Base-by-base conservation (phyloP, 495 filamentous ascomycete species). In the Penicillium fimorum region DNA sequence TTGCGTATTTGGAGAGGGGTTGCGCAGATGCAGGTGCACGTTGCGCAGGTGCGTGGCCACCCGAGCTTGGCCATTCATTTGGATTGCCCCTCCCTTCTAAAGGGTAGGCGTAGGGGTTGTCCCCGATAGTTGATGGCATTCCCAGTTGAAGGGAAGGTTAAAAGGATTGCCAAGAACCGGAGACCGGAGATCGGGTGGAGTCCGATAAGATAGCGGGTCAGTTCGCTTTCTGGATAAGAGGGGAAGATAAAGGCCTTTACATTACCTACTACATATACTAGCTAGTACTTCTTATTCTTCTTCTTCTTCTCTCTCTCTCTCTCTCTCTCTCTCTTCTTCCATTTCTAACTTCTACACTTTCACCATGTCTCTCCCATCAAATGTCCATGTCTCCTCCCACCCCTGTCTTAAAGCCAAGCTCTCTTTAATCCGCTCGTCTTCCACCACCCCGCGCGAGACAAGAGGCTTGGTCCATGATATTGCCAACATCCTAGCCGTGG, bases 361-460 rank as follows among this genome's bases (percentile, higher is more conserved):
- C 58, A 66, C 29, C 44, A 73, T 73, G 70, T 41, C 67, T 33
- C 60, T 70, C 35, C 69, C 71, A 17, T 29, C 62, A 3, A 75
- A 69, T 68, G 85, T 94, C 50, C 90, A 92, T 69, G 73, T 96
- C 70, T 96, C 91, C 18, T 77, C 75, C 24, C 93, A 97, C 65
- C 93, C 93, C 24, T 96, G 91, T 69, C 80, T 96, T 12, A 75
- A 83, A 50, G 88, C 89, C 58, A 97, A 97, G 77, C 86, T 97
- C 62, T 91, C 88, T 37, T 89, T 91, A 71, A 86, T 97, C 13
- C 86, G 93, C 45, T 94, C 89, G 20, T 71, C 80, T 27, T 75
- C 70, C 40, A 86, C 91, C 45, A 81, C 80, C 42, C 79, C 91
- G 1, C 76, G 83, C 45, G 90, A 96, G 53, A 92, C 90, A 63